These are phyloP conservation scores for Leccinum truebloodii DNA, from an alignment of 768 basidiomycete species.

Conservation along the genomic window DNA sequence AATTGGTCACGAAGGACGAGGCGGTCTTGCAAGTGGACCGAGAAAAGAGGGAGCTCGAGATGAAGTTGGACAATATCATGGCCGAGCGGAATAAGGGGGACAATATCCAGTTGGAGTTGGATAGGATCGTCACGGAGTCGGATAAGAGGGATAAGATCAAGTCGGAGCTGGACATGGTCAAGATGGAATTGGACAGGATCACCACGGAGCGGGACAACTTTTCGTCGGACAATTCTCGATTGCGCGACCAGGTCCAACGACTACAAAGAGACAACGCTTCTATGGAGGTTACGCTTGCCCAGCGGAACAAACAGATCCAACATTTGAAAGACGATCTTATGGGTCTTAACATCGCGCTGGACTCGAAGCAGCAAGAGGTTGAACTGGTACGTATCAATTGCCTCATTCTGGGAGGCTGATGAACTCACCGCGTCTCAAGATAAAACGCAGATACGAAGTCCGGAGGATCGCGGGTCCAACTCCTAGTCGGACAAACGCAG, in stretches of 20 bases:
- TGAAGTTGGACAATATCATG: background rate
- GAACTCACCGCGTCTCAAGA: conserved; percentile 35
- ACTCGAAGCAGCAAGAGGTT: conserved; percentile 93
- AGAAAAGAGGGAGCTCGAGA: conserved; percentile 59
- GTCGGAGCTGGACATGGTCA: background rate
- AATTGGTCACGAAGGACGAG: conserved; percentile 42
- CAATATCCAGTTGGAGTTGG: background rate
- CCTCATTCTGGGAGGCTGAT: too few species aligned
- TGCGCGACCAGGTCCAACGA: conserved; percentile 63
- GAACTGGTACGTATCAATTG: conserved; percentile 63
- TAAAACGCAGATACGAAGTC: conserved; percentile 63
- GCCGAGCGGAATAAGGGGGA: conserved; percentile 30
- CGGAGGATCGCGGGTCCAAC: conserved; percentile 58
- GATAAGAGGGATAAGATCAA: background rate
- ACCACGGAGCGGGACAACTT: background rate
- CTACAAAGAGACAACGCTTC: conserved; percentile 82
- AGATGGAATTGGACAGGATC: background rate
- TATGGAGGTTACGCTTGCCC: conserved; percentile 78
- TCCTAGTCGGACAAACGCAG: conserved; percentile 51
- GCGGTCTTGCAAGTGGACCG: conserved; percentile 70
- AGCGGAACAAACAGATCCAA: conserved; percentile 64
- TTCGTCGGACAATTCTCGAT: conserved; percentile 54
- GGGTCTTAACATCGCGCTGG: conserved; percentile 88
- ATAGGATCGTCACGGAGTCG: background rate
- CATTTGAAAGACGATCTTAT: conserved; percentile 75